These are phyloP conservation scores for Magnaporthiopsis rhizophila DNA, from an alignment of 2,329 filamentous ascomycete species.

Conservation along the genomic window DNA sequence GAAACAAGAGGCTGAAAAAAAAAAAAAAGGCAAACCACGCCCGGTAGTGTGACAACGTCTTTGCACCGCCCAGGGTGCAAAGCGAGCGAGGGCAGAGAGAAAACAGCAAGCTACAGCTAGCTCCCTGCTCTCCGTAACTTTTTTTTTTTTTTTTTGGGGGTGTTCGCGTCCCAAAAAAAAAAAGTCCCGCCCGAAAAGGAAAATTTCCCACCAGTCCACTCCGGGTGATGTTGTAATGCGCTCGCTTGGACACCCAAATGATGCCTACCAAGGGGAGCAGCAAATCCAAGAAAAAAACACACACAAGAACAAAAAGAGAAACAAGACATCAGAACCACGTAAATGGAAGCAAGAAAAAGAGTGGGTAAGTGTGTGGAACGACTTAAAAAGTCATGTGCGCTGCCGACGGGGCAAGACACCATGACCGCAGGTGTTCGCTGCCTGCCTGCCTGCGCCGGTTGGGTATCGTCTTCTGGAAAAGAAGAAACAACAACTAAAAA, in stretches of 20 bases:
- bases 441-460: neutral
- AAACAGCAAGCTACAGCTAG: neutral
- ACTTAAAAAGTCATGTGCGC: neutral
- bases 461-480: neutral
- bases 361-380: neutral
- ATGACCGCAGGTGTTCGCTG: neutral
- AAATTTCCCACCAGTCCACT: neutral
- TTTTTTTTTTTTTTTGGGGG: too few species aligned
- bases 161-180: neutral
- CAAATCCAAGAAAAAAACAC: slow-evolving; percentile 16
- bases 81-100: neutral
- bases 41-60: too few species aligned
- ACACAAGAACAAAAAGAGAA: slow-evolving; percentile 21
- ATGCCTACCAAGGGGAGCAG: neutral
- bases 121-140: too few species aligned
- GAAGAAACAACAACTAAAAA: neutral
- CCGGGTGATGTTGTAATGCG: neutral
- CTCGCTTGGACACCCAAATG: neutral
- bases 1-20: slow-evolving; percentile 16
- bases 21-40: slow-evolving; percentile 9
- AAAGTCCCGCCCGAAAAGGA: neutral
- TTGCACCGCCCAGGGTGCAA: neutral
- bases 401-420: neutral
- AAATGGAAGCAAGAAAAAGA: neutral
- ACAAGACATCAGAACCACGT: slow-evolving; percentile 14